These are phyloP conservation scores for Thermochaetoides thermophila DNA, from an alignment of 495 filamentous ascomycete genomes.

Conservation along the genomic window DNA sequence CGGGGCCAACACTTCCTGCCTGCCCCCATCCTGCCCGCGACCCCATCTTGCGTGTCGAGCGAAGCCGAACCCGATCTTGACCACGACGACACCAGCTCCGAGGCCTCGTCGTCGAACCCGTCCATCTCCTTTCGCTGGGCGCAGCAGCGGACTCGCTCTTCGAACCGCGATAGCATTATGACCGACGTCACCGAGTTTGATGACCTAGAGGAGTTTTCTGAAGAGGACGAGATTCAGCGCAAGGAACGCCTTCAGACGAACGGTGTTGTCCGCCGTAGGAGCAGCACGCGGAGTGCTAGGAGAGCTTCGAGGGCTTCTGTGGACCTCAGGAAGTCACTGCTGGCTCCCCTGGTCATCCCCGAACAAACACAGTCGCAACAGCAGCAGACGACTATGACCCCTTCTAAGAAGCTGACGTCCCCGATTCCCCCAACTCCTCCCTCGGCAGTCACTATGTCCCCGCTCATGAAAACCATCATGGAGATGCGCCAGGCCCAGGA, in stretches of 20 bases:
- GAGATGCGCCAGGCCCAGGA: slow-evolving; percentile 33
- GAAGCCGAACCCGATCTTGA: slow-evolving; percentile 19
- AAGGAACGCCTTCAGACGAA: slow-evolving; percentile 20
- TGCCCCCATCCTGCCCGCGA: slow-evolving; percentile 35
- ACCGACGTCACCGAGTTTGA: slow-evolving; percentile 56
- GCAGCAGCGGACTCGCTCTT: slow-evolving; percentile 18
- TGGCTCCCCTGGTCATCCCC: slow-evolving; percentile 65
- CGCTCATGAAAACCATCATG: slow-evolving; percentile 53
- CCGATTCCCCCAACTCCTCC: slow-evolving; percentile 63
- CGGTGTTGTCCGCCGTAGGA: slow-evolving; percentile 21
- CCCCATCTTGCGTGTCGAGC: slow-evolving; percentile 24
- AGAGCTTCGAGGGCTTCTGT: slow-evolving; percentile 13
- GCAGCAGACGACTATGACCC: slow-evolving; percentile 11
- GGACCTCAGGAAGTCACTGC: slow-evolving; percentile 30
- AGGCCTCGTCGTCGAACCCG: slow-evolving; percentile 32
- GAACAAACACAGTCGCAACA: no score
- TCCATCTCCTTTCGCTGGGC: slow-evolving; percentile 42
- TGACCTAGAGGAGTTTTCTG: slow-evolving; percentile 74
- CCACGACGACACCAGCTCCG: slow-evolving; percentile 32
- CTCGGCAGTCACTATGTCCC: slow-evolving; percentile 62
- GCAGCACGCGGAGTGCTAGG: slow-evolving; percentile 14
- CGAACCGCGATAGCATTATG: slow-evolving; percentile 33
- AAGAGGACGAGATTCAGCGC: slow-evolving; percentile 34
- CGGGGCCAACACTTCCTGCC: slow-evolving; percentile 41
- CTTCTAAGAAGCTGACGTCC: slow-evolving; percentile 32